A percentile compares a stretch with the other conserved stretches of the same genome.
phyloP scores from a whole-genome alignment of 2,329 filamentous ascomycete species.

The Ophiobolus disseminans region DNA sequence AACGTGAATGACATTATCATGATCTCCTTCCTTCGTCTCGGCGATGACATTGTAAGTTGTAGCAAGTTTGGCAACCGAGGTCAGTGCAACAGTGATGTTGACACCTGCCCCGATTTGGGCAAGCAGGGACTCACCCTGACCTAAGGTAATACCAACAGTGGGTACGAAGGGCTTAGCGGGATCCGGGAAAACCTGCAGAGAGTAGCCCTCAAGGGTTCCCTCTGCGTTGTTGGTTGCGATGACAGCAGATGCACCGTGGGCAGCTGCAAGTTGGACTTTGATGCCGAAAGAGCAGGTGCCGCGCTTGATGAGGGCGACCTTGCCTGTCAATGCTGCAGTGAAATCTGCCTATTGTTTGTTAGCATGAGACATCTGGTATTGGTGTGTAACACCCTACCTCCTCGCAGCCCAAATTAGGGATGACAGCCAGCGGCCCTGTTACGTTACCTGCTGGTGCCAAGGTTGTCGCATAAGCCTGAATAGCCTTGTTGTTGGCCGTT shows the following conservation, averaged over 20 bases:
- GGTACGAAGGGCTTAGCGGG: slow-evolving; percentile 64
- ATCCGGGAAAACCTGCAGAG: slow-evolving; percentile 61
- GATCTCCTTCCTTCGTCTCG: slow-evolving; percentile 45
- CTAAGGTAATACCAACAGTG: slow-evolving; percentile 70
- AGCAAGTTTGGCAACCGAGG: slow-evolving; percentile 27
- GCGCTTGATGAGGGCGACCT: slow-evolving; percentile 73
- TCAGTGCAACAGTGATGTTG: slow-evolving; percentile 34
- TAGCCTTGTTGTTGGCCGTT: slow-evolving; percentile 37
- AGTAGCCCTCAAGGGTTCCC: slow-evolving; percentile 58
- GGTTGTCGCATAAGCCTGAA: slow-evolving; percentile 34
- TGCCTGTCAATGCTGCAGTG: slow-evolving; percentile 63
- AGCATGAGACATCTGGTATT: too few species aligned
- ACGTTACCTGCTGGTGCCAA: slow-evolving; percentile 42
- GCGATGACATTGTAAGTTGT: slow-evolving; percentile 53
- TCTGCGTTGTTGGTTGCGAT: slow-evolving; percentile 74
- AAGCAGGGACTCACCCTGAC: slow-evolving; percentile 64
- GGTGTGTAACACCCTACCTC: too few species aligned
- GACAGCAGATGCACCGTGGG: slow-evolving; percentile 68
- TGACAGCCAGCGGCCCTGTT: slow-evolving; percentile 38
- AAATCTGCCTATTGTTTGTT: slow-evolving; percentile 64
- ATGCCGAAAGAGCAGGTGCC: slow-evolving; percentile 74
- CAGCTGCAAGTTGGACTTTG: slow-evolving; percentile 69
- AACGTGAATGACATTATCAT: slow-evolving; percentile 44
- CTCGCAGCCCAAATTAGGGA: slow-evolving; percentile 45
- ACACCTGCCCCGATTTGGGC: slow-evolving; percentile 58